Percentiles rank a stretch among this genome's conserved stretches.
These are phyloP conservation scores for Fusarium veterinarium DNA, from an alignment of 2,329 filamentous ascomycete genomes.

Conservation along the genomic window DNA sequence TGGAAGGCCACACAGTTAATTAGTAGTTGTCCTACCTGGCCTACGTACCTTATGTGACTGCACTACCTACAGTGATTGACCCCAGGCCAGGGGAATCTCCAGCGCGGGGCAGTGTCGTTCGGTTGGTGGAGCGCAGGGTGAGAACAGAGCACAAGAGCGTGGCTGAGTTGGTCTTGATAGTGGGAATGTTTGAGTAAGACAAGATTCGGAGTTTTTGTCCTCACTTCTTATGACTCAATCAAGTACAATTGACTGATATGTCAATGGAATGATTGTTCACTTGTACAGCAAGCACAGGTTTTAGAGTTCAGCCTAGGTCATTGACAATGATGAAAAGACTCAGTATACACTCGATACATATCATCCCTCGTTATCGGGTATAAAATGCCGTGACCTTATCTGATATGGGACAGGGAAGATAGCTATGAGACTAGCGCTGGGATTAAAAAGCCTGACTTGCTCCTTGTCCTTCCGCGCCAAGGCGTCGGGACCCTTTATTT, in stretches of 20 bases:
- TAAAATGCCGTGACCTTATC: constrained; percentile 20
- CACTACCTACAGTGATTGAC: constrained; percentile 3
- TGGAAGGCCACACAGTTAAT: constrained; percentile 20
- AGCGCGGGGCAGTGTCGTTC: constrained; percentile 39
- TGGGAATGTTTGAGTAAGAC: constrained; percentile 15
- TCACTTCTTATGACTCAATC: neutral
- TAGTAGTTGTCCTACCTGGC: neutral
- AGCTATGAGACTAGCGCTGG: constrained; percentile 2
- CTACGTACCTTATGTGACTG: neutral
- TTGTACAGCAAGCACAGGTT: neutral
- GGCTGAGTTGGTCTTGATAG: constrained; percentile 32
- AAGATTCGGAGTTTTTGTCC: neutral
- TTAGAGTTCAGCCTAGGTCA: neutral
- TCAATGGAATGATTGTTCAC: neutral
- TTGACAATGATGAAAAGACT: constrained; percentile 6
- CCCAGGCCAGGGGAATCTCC: constrained; percentile 22
- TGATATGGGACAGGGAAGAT: constrained; percentile 21
- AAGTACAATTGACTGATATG: neutral
- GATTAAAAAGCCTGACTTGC: constrained; percentile 23
- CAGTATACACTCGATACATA: neutral
- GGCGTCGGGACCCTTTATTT: constrained; percentile 11
- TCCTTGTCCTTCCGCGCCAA: constrained; percentile 28
- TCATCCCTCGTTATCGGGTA: constrained; percentile 16
- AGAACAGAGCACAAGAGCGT: constrained; percentile 26
- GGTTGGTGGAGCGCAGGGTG: constrained; percentile 30